Conservation (phyloP, 352 stramenopile species). For the Phytophthora palmivora region DNA sequence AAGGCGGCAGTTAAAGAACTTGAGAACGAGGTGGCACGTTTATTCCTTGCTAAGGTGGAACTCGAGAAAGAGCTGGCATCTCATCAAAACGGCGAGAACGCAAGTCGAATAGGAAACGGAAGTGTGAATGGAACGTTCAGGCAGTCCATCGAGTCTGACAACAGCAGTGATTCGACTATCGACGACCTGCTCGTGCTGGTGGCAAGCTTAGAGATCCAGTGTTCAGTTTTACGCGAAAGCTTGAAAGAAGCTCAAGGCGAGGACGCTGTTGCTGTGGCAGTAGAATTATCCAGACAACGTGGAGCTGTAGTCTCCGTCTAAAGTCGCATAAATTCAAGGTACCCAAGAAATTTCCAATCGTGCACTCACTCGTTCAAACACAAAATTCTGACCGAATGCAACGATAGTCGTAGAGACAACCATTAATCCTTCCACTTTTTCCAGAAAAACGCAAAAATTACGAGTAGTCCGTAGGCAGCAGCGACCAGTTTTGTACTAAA, state of each 20-base stretch:
- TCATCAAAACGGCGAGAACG: constrained; percentile 4
- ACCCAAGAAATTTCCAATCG: constrained; percentile 6
- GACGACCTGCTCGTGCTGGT: constrained; percentile 69
- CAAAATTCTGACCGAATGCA: not conserved
- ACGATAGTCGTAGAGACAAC: not conserved
- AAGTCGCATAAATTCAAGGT: too few species aligned
- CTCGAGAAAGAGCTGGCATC: constrained; percentile 46
- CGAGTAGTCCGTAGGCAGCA: constrained; percentile 59
- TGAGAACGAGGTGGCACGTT: constrained; percentile 58
- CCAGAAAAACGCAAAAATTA: constrained; percentile 46
- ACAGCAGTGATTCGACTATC: constrained; percentile 36
- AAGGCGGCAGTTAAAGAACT: constrained; percentile 64
- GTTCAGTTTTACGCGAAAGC: constrained; percentile 57
- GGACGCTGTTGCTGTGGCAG: constrained; percentile 46
- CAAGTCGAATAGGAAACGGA: constrained; percentile 13
- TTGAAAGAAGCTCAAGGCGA: constrained; percentile 47
- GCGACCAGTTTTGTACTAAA: constrained; percentile 71
- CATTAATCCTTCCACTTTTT: constrained; percentile 49
- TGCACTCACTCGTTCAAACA: constrained; percentile 7
- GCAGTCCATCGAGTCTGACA: constrained; percentile 18
- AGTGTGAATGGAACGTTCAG: constrained; percentile 20
- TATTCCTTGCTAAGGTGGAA: constrained; percentile 65
- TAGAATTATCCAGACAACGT: constrained; percentile 39
- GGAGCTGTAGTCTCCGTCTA: constrained; percentile 45
- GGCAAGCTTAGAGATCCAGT: constrained; percentile 79